Evolutionary conservation across 371 early-diverging fungal species (phyloP).

Genomic region (Rhizomucor pusillus): DNA sequence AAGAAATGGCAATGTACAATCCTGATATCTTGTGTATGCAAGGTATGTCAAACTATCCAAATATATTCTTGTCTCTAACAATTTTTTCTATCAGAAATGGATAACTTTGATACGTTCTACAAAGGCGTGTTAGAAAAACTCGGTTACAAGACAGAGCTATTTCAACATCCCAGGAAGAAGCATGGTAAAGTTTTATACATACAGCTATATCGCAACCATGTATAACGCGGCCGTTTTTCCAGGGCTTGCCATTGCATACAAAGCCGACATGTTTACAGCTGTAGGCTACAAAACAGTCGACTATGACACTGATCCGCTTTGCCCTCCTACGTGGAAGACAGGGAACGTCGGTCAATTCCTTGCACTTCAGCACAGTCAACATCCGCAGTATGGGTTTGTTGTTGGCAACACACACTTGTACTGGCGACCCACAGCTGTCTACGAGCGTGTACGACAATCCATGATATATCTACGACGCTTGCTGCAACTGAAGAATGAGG

Average conservation of each 20-base stretch:
- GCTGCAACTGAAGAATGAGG: constrained; percentile 15
- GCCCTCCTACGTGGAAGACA: constrained; percentile 46
- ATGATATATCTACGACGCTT: constrained; percentile 27
- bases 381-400: constrained; percentile 21
- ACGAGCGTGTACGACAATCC: constrained; percentile 54
- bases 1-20: constrained; percentile 45
- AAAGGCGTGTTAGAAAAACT: constrained; percentile 21
- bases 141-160: constrained; percentile 30
- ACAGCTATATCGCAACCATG: not conserved
- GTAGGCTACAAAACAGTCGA: constrained; percentile 39
- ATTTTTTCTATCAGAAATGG: constrained; percentile 35
- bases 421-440: constrained; percentile 59
- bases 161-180: constrained; percentile 30
- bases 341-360: constrained; percentile 53
- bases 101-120: constrained; percentile 36
- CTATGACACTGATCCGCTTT: constrained; percentile 37
- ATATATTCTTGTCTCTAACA: not conserved
- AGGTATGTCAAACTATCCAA: constrained; percentile 23
- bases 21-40: constrained; percentile 57
- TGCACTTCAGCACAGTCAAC: constrained; percentile 22
- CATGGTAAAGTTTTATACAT: constrained; percentile 26
- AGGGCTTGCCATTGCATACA: constrained; percentile 37
- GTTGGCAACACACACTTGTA: constrained; percentile 49
- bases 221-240: not conserved
- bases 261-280: constrained; percentile 27